Percentiles rank a stretch among this genome's conserved stretches.
Evolutionary conservation across 169 alveolate genomes (phyloP).

Genomic region (Babesia microti): DNA sequence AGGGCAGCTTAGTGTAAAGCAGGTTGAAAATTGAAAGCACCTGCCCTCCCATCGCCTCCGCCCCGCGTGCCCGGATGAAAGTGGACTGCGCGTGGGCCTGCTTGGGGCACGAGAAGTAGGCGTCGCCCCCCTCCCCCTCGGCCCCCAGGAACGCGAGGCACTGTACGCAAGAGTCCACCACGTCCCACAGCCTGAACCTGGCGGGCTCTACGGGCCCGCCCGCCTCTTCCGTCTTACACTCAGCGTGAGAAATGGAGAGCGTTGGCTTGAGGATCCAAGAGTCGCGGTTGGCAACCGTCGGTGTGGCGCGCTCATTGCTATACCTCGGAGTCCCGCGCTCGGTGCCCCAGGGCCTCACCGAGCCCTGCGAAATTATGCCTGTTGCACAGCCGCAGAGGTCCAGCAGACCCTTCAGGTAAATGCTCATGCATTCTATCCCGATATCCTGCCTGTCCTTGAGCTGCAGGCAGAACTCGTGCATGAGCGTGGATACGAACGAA

Average conservation of each 20-base stretch:
- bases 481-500: conserved; percentile 29
- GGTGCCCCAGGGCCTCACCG: conserved; percentile 3
- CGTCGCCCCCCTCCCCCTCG: too few relatives aligned
- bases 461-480: conserved; percentile 18
- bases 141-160: too few relatives aligned
- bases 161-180: too few relatives aligned
- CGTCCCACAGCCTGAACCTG: too few relatives aligned
- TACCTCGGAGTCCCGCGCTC: conserved; percentile 7
- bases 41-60: too few relatives aligned
- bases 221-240: too few relatives aligned
- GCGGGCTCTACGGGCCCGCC: too few relatives aligned
- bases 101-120: too few relatives aligned
- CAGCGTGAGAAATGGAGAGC: too few relatives aligned
- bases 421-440: conserved; percentile 19
- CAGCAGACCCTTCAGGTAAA: conserved; percentile 18
- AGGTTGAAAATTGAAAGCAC: conserved; percentile 15
- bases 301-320: conserved; percentile 3
- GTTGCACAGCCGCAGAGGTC: conserved; percentile 23
- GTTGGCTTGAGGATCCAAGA: too few relatives aligned
- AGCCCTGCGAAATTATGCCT: conserved; percentile 5
- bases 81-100: too few relatives aligned
- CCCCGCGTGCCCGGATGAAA: too few relatives aligned
- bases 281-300: conserved; percentile 1
- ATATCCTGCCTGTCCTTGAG: conserved; percentile 16
- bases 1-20: conserved; percentile 27